Evolutionary conservation across 179 eudicot genomes (phyloP), one percentile per base, ranked within the genome.

Genomic region (Amaranthus tricolor): DNA sequence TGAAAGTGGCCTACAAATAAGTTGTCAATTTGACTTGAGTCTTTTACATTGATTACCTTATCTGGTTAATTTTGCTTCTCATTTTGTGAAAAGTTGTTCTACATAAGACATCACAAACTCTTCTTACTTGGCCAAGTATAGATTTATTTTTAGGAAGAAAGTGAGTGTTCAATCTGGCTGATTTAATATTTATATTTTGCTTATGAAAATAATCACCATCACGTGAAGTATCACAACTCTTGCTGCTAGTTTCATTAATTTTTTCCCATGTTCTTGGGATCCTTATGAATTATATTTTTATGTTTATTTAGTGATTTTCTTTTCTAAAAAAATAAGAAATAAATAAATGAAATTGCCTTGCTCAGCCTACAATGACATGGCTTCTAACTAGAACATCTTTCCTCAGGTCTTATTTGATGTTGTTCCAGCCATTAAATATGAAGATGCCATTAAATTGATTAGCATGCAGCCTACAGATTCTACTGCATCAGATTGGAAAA

Each of bases 391-490:
- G 21, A 64, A 20, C 58, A 57, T 72, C 64, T 68, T 61, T 62
- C 75, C 82, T 80, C 78, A 95, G 99, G 97, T 95, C 48, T 80
- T 95, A 80, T 95, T 95, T 86, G 99, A 95, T 82, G 87, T 95
- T 54, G 99, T 93, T 82, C 97, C 99, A 47, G 76, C 77, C 81
- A 91, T 95, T 73, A 89, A 84, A 78, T 93, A 85, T 85, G 93
- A 89, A 70, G 99, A 95, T 84, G 97, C 97, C 69, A 66, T 93
- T 68, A 90, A 91, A 77, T 73, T 95, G 80, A 86, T 95, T 67
- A 89, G 95, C 97, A 90, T 95, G 98, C 98, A 95, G 86, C 99
- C 99, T 45, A 87, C 92, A 75, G 71, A 90, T 77, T 90, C 98
- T 14, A 86, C 84, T 79, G 58, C 84, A 50, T 88, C 89, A 73